A percentile compares a stretch with the other conserved stretches of the same genome.
These are phyloP conservation scores for Globisporangium heterothallicum DNA, from an alignment of 352 stramenopile species.

Conservation along the genomic window DNA sequence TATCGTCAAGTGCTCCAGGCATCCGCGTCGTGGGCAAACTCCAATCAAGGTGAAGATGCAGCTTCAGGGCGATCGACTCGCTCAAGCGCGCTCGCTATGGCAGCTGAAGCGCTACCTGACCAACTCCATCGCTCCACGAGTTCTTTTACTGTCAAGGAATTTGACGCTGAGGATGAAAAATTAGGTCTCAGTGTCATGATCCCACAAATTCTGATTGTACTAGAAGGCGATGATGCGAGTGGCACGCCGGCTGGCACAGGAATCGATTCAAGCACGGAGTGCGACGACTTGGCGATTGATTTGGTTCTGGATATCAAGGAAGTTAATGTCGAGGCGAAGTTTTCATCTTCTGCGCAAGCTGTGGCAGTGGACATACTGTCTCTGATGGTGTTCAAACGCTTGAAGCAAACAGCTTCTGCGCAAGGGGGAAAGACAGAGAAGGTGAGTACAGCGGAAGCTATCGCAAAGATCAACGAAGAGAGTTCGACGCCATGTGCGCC, in stretches of 20 bases:
- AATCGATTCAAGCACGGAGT: neutral
- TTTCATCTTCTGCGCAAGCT: slow-evolving; percentile 50
- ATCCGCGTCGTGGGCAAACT: slow-evolving; percentile 48
- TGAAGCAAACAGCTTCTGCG: neutral
- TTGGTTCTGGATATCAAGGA: slow-evolving; percentile 56
- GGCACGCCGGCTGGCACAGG: slow-evolving; percentile 4
- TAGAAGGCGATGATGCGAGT: slow-evolving; percentile 39
- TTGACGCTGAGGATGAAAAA: slow-evolving; percentile 57
- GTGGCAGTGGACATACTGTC: slow-evolving; percentile 37
- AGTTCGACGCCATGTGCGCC: neutral
- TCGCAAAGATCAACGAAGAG: slow-evolving; percentile 29
- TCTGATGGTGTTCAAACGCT: slow-evolving; percentile 40
- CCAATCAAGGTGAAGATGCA: slow-evolving; percentile 6
- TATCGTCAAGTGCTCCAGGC: slow-evolving; percentile 63
- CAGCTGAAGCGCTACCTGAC: neutral
- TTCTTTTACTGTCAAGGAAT: slow-evolving; percentile 21
- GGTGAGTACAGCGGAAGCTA: slow-evolving; percentile 26
- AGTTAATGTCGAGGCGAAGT: slow-evolving; percentile 58
- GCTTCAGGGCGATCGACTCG: no score
- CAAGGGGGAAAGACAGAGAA: slow-evolving; percentile 23
- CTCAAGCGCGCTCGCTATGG: neutral
- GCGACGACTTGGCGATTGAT: slow-evolving; percentile 28
- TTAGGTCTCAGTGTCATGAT: slow-evolving; percentile 61
- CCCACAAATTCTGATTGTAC: slow-evolving; percentile 54
- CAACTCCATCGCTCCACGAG: slow-evolving; percentile 9